Evolutionary conservation across 257 asterid genomes (phyloP).

Genomic region (Salvia rosmarinus): DNA sequence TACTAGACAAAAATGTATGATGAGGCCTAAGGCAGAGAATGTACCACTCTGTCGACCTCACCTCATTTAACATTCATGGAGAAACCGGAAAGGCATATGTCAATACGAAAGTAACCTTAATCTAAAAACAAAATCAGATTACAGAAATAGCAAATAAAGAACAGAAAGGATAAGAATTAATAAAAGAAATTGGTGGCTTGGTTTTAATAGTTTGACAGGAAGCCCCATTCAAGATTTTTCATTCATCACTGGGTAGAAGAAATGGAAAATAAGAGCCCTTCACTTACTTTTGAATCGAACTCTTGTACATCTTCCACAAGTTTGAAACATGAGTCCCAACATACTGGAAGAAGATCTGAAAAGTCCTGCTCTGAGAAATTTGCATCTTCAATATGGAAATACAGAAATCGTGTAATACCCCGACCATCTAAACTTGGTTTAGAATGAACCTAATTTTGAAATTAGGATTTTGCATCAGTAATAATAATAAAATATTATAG

Average conservation of each 20-base stretch:
- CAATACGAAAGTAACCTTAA: conserved; percentile 13
- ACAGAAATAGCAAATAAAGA: not conserved
- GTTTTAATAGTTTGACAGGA: conserved; percentile 21
- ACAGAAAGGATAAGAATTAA: not conserved
- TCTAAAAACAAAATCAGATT: conserved; percentile 7
- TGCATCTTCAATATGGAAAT: conserved; percentile 92
- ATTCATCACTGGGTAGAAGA: conserved; percentile 3
- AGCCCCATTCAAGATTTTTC: conserved; percentile 11
- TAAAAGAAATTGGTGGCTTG: not conserved
- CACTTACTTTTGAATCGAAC: conserved; percentile 88
- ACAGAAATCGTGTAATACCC: conserved; percentile 89
- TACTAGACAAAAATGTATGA: not conserved
- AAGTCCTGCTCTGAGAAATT: conserved; percentile 86
- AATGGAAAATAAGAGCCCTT: conserved; percentile 12
- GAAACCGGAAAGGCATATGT: not conserved
- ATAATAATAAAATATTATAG: no score
- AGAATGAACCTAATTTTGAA: no score
- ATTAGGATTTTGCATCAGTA: no score
- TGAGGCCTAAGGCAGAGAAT: not conserved
- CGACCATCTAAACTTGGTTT: no score
- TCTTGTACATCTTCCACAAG: conserved; percentile 91
- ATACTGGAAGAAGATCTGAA: conserved; percentile 76
- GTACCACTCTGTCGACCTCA: not conserved
- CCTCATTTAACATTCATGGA: not conserved
- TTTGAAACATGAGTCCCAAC: conserved; percentile 91